Conservation (phyloP, 2,329 filamentous ascomycete species). For the Fusarium verrucosum region DNA sequence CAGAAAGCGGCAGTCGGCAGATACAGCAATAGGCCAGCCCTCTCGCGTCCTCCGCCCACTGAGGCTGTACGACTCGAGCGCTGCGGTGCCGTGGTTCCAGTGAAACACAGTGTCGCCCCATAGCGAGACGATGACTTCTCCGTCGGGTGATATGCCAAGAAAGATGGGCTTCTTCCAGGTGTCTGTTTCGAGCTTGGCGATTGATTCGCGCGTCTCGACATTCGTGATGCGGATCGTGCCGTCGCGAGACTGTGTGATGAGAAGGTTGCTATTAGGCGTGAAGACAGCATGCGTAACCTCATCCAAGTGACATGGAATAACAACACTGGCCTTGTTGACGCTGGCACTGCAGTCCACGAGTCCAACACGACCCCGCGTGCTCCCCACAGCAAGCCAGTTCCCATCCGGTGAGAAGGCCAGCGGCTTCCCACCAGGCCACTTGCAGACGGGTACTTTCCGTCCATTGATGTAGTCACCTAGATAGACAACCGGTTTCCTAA, state of each 20-base stretch:
- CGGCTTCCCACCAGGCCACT: slow-evolving; percentile 38
- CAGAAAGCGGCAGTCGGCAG: slow-evolving; percentile 49
- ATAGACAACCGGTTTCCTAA: slow-evolving; percentile 38
- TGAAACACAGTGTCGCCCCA: slow-evolving; percentile 50
- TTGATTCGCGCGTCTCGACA: slow-evolving; percentile 25
- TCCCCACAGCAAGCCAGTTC: slow-evolving; percentile 37
- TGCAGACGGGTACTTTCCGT: slow-evolving; percentile 25
- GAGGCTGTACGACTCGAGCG: slow-evolving; percentile 48
- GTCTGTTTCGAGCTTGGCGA: slow-evolving; percentile 46
- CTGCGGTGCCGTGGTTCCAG: slow-evolving; percentile 46
- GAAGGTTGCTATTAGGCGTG: slow-evolving; percentile 37
- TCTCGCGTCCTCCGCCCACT: slow-evolving; percentile 45
- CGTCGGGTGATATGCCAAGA: slow-evolving; percentile 44
- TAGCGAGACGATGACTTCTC: slow-evolving; percentile 46
- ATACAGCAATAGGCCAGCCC: slow-evolving; percentile 51
- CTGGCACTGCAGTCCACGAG: slow-evolving; percentile 35
- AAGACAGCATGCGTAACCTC: slow-evolving; percentile 43
- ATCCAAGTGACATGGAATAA: slow-evolving; percentile 40
- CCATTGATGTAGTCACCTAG: slow-evolving; percentile 42
- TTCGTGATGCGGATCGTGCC: slow-evolving; percentile 44
- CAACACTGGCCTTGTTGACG: slow-evolving; percentile 23
- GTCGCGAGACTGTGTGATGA: slow-evolving; percentile 43
- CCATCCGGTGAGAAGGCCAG: slow-evolving; percentile 41
- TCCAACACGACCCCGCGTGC: slow-evolving; percentile 35
- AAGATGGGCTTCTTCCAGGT: slow-evolving; percentile 43